These are phyloP conservation scores for Lachancea nothofagi DNA, from an alignment of 805 yeast genomes.

Conservation along the genomic window DNA sequence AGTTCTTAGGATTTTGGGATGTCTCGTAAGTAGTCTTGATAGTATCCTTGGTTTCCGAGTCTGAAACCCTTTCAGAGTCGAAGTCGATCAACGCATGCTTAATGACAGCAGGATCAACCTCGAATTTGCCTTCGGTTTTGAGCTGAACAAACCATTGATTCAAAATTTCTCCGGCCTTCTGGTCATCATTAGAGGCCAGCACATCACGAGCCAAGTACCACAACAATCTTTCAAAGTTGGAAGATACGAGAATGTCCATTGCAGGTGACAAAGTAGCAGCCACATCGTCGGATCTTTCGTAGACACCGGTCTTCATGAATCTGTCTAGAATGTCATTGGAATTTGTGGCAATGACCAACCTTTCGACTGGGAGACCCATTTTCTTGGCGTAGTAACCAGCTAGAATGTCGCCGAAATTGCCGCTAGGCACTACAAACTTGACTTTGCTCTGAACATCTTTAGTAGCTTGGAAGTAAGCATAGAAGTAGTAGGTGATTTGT, in stretches of 20 bases:
- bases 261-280: constrained; percentile 94
- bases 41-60: constrained; percentile 71
- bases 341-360: constrained; percentile 89
- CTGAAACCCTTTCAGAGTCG: constrained; percentile 73
- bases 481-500: constrained; percentile 94
- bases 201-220: constrained; percentile 88
- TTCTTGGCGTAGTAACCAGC: constrained; percentile 93
- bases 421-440: constrained; percentile 92
- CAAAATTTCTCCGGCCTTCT: constrained; percentile 71
- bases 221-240: constrained; percentile 91
- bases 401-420: constrained; percentile 96
- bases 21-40: constrained; percentile 61
- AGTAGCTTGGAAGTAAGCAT: constrained; percentile 72
- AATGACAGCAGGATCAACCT: constrained; percentile 60
- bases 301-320: constrained; percentile 79
- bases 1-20: constrained; percentile 51
- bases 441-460: constrained; percentile 42
- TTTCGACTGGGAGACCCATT: constrained; percentile 91
- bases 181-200: constrained; percentile 44
- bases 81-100: constrained; percentile 63
- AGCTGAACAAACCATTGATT: constrained; percentile 73
- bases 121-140: constrained; percentile 69
- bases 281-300: constrained; percentile 70
- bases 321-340: constrained; percentile 93
- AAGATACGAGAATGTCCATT: constrained; percentile 94